Base-by-base conservation (phyloP, 2,329 filamentous ascomycete genomes). In the Fusarium buharicum region DNA sequence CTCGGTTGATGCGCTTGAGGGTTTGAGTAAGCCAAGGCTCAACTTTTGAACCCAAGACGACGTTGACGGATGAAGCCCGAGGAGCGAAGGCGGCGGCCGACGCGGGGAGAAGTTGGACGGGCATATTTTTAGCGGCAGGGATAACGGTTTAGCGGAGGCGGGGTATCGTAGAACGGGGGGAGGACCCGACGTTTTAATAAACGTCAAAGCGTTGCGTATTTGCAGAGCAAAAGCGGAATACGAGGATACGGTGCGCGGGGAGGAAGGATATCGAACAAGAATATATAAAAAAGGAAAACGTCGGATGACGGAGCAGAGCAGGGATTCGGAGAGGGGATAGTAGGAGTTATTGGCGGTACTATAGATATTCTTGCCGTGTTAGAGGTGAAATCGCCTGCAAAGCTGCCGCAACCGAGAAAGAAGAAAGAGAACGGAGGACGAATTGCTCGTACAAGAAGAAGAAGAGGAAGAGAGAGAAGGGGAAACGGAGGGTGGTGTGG, bases 1-100 rank as follows among this genome's bases (percentile, higher is more conserved):
- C 88, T 69, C 91, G 87, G 84, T 97, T 98, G 81, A 97, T 93
- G 77, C 95, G 89, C 85, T 98, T 98, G 72, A 99, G 84, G 11
- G 93, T 97, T 75, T 93, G 91, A 31, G 95, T 99, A 78, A 98
- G 85, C 95, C 95, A 99, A 58, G 93, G 91, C 81, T 97, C 93
- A 73, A 96, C 88, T 82, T 95, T 96, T 75, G 90, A 90, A 73
- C 89, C 91, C 72, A 99, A 84, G 59, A 99, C 95, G 69, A 99
- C 92, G 76, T 96, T 98, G 77, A 96, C 94, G 22, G 92, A 93
- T 44, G 92, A 92, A 57, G 86, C 85, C 73, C 95, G 87, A 70
- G 94, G 94, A 71, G 94, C 94, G 82, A 98, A 99, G 73, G 95
- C 94, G 62, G 93, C 93, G 68, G 95, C 95, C 72, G 95, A 98